A percentile compares a stretch with the other conserved stretches of the same genome.
Conservation (phyloP, 345 rosid species). For the Turritis glabra region DNA sequence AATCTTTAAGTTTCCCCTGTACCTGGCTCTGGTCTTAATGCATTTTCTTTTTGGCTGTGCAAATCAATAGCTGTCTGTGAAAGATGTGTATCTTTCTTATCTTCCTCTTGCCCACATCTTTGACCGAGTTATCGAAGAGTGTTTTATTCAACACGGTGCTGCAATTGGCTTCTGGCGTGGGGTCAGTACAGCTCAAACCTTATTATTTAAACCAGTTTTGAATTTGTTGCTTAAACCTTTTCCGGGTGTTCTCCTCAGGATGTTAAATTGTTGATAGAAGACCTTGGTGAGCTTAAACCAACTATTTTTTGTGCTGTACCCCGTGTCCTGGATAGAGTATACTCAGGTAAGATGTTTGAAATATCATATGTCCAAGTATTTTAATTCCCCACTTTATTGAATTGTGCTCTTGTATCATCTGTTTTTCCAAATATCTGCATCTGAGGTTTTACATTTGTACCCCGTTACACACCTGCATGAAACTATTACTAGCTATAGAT, state of each 20-base stretch:
- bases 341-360: conserved; percentile 59
- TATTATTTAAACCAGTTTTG: conserved; percentile 13
- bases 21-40: conserved; percentile 4
- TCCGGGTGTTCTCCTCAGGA: conserved; percentile 53
- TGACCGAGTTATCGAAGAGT: conserved; percentile 93
- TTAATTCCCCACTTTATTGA: not conserved
- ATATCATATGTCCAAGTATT: not conserved
- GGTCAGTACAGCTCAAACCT: conserved; percentile 56
- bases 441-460: not conserved
- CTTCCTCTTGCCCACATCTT: conserved; percentile 99
- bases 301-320: conserved; percentile 95
- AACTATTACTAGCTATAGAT: no score
- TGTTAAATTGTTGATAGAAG: conserved; percentile 86
- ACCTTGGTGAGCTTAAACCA: conserved; percentile 93
- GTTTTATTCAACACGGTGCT: conserved; percentile 77
- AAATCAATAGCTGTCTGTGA: conserved; percentile 54
- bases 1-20: not conserved
- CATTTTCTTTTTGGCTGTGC: conserved; percentile 15
- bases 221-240: conserved; percentile 1
- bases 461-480: not conserved
- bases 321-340: conserved; percentile 90
- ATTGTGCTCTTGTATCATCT: conserved; percentile 5
- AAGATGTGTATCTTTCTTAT: conserved; percentile 85
- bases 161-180: conserved; percentile 98
- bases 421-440: not conserved